phyloP scores from a whole-genome alignment of 2,329 filamentous ascomycete genomes.

The Aaosphaeria arxii region DNA sequence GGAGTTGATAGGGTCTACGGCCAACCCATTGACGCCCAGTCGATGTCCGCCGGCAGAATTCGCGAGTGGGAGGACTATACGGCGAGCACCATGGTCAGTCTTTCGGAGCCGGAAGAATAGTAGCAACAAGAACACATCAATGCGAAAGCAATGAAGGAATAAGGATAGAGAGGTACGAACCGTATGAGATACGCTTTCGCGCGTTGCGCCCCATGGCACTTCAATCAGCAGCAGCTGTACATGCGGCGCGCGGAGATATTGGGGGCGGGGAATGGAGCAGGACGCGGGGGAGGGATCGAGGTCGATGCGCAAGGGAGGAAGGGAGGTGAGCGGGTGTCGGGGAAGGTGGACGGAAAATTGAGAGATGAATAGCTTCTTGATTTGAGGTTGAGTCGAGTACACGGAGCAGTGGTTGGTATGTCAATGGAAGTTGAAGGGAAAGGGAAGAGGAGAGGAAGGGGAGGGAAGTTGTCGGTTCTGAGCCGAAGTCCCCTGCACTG shows the following conservation, averaged over 20 bases:
- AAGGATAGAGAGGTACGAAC: constrained; percentile 29
- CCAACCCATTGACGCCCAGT: constrained; percentile 91
- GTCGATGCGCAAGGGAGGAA: not conserved
- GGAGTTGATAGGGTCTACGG: constrained; percentile 76
- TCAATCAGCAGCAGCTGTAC: constrained; percentile 11
- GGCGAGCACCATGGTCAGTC: constrained; percentile 10
- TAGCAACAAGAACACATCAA: constrained; percentile 2
- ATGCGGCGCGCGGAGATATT: constrained; percentile 14
- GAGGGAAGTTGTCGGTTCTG: not conserved
- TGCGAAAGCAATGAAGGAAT: constrained; percentile 7
- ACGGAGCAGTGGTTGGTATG: no score
- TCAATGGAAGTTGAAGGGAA: not conserved
- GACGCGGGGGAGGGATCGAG: not conserved
- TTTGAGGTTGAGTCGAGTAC: no score
- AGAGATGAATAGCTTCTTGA: no score
- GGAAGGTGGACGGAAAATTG: not conserved
- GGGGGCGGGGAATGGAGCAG: not conserved
- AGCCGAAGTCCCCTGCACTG: no score
- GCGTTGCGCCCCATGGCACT: constrained; percentile 50
- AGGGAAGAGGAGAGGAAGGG: not conserved
- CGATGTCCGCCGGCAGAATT: constrained; percentile 80
- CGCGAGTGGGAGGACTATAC: constrained; percentile 66
- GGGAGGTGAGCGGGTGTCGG: not conserved
- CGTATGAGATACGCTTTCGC: constrained; percentile 54
- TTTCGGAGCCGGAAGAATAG: constrained; percentile 1